Evolutionary conservation across 257 asterid species (phyloP).

Genomic region (Solanum tarijense): DNA sequence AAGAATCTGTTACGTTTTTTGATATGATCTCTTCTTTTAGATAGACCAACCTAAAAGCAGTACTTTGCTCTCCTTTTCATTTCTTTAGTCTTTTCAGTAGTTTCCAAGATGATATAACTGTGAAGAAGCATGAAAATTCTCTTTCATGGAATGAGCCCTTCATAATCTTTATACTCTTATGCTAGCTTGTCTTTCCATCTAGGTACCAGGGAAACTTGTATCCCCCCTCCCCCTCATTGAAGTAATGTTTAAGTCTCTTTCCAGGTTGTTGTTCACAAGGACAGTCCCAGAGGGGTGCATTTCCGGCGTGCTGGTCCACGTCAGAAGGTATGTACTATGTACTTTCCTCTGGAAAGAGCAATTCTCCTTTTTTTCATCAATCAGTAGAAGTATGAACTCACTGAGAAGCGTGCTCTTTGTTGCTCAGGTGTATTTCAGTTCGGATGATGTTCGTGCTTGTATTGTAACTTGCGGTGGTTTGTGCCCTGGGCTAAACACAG

Average conservation of each 20-base stretch:
- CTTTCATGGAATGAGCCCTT: not conserved
- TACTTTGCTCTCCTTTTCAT: not conserved
- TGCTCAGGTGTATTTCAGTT: conserved; percentile 44
- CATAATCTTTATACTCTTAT: not conserved
- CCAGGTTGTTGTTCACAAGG: conserved; percentile 86
- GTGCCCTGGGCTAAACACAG: conserved; percentile 70
- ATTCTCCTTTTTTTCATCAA: not conserved
- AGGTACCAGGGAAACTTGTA: not conserved
- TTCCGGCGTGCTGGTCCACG: conserved; percentile 98
- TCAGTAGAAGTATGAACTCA: not conserved
- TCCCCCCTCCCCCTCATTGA: not conserved
- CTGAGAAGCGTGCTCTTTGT: not conserved
- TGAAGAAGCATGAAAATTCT: not conserved
- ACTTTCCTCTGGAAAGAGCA: not conserved
- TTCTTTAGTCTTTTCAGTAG: not conserved
- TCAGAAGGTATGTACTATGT: conserved; percentile 47
- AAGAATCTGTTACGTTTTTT: not conserved
- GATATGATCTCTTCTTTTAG: not conserved
- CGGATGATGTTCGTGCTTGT: conserved; percentile 57
- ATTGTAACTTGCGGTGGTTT: conserved; percentile 74
- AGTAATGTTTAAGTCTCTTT: not conserved
- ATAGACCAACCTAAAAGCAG: not conserved
- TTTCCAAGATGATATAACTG: not conserved
- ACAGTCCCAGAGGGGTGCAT: conserved; percentile 85
- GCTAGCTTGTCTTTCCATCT: not conserved